Evolutionary conservation across 208 protist species (phyloP).

Genomic region (Angomonas ambiguus): DNA sequence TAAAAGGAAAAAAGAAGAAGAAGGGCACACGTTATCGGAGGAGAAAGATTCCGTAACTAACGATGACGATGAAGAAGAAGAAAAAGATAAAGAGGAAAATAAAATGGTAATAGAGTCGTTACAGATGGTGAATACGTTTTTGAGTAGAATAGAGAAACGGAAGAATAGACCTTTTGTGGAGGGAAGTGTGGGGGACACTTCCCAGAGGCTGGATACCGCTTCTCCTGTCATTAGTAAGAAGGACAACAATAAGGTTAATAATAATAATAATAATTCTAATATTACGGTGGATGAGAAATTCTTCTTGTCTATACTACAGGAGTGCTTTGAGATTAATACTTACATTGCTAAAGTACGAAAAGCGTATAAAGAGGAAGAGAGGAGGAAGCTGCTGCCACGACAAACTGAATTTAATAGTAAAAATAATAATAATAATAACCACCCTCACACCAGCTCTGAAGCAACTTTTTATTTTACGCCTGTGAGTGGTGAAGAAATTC

Average conservation of each 20-base stretch:
- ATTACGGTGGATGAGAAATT: not conserved
- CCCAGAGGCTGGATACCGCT: no score
- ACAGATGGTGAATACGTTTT: not conserved
- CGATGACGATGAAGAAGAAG: not conserved
- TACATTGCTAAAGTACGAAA: no score
- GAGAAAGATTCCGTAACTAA: not conserved
- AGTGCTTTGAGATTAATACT: no score
- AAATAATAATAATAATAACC: slow-evolving; percentile 3
- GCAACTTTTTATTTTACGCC: not conserved
- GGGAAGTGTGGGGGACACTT: no score
- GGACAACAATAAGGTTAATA: slow-evolving; percentile 1
- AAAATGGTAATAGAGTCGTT: not conserved
- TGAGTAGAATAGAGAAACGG: not conserved
- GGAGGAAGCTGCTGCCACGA: not conserved
- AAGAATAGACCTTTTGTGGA: not conserved
- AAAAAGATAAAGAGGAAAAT: slow-evolving; percentile 3
- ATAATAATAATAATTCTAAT: slow-evolving; percentile 8
- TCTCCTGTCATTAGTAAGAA: slow-evolving; percentile 2
- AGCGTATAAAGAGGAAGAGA: not conserved
- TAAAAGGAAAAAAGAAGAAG: slow-evolving; percentile 1
- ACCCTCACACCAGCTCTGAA: not conserved
- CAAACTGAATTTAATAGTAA: slow-evolving; percentile 6
- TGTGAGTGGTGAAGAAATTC: no score
- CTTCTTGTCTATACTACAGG: not conserved
- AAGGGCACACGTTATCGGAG: not conserved